Conservation (phyloP, 345 rosid genomes). For the Kandelia obovata region DNA sequence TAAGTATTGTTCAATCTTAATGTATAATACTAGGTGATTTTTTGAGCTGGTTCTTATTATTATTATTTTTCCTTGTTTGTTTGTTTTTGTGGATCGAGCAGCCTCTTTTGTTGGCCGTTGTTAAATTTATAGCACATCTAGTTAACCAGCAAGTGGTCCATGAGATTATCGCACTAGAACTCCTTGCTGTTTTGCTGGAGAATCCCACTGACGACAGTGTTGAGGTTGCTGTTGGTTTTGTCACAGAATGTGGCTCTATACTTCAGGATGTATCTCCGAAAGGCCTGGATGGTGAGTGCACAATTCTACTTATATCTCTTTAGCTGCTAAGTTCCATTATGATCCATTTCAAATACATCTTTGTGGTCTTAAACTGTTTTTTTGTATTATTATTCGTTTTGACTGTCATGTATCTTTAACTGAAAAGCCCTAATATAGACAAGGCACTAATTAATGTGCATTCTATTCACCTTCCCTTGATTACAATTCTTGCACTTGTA, state of each 20-base stretch:
- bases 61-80: not conserved
- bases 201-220: slow-evolving; percentile 90
- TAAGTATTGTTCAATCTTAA: not conserved
- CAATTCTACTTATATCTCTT: not conserved
- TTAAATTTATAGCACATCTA: slow-evolving; percentile 87
- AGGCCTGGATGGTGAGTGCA: slow-evolving; percentile 69
- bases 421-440: too few relatives aligned
- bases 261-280: slow-evolving; percentile 87
- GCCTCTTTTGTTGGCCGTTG: slow-evolving; percentile 93
- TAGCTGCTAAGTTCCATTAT: not conserved
- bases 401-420: too few relatives aligned
- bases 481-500: not conserved
- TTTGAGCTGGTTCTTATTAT: not conserved
- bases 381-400: too few relatives aligned
- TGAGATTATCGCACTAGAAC: slow-evolving; percentile 78
- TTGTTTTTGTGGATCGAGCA: slow-evolving; percentile 29
- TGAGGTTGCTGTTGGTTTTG: slow-evolving; percentile 93
- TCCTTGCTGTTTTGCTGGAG: slow-evolving; percentile 67
- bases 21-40: not conserved
- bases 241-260: slow-evolving; percentile 85
- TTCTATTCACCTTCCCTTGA: not conserved
- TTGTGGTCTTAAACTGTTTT: too few relatives aligned
- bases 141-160: slow-evolving; percentile 94
- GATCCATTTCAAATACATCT: too few relatives aligned
- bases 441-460: too few relatives aligned